phyloP scores from a whole-genome alignment of 306 rosid species.

The Gastrolobium bilobum region DNA sequence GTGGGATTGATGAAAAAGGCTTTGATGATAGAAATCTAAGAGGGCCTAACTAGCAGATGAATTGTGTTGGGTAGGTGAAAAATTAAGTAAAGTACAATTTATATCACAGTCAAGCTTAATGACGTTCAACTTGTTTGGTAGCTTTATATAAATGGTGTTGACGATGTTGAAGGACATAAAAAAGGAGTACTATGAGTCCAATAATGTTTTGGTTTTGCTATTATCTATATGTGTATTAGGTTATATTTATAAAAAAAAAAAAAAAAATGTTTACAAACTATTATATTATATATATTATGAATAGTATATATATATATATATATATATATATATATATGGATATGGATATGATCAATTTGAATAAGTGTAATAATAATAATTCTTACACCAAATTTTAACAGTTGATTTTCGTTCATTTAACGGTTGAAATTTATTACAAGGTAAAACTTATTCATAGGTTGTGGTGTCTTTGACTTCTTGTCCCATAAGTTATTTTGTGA shows the following conservation, averaged over 20 bases:
- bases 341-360: too few species aligned
- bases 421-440: too few species aligned
- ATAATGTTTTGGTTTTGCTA: constrained; percentile 41
- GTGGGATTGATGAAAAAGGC: background rate
- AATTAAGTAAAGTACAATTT: background rate
- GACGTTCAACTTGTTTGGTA: constrained; percentile 14
- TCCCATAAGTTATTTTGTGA: background rate
- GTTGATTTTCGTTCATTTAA: too few species aligned
- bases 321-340: too few species aligned
- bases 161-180: background rate
- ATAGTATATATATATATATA: too few species aligned
- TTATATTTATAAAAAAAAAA: too few species aligned
- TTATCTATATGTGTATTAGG: too few species aligned
- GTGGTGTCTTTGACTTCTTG: background rate
- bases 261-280: too few species aligned
- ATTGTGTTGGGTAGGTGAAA: background rate
- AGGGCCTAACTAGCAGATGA: constrained; percentile 12
- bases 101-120: constrained; percentile 28
- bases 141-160: constrained; percentile 27
- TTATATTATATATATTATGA: too few species aligned
- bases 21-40: background rate
- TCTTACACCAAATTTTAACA: too few species aligned
- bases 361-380: too few species aligned
- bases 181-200: too few species aligned
- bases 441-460: background rate